Conservation (phyloP, 2,329 filamentous ascomycete genomes). For the Sporothrix globosa region DNA sequence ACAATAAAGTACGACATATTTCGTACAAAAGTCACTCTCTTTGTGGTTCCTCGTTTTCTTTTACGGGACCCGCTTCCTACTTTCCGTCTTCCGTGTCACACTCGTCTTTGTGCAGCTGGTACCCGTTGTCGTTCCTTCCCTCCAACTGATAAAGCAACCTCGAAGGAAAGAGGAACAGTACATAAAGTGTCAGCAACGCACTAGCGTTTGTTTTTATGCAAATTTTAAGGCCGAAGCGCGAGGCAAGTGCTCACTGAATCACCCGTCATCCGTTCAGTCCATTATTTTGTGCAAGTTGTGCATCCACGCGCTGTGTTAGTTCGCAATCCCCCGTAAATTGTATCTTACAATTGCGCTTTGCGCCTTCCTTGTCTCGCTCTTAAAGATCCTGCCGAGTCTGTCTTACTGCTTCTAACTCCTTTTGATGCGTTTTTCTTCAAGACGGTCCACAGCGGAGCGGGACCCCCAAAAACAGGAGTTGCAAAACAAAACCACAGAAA, state of each 20-base stretch:
- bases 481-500: neutral
- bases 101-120: slow-evolving; percentile 3
- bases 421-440: neutral
- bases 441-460: slow-evolving; percentile 17
- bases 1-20: neutral
- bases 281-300: neutral
- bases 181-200: neutral
- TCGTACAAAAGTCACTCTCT: neutral
- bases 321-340: neutral
- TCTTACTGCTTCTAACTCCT: neutral
- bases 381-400: neutral
- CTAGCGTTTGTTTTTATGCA: slow-evolving; percentile 19
- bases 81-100: slow-evolving; percentile 20
- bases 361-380: neutral
- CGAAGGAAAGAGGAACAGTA: neutral
- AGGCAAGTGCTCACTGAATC: neutral
- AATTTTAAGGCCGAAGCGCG: slow-evolving; percentile 14
- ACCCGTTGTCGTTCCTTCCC: too few species aligned
- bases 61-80: neutral
- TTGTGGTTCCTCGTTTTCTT: neutral
- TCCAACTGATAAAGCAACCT: neutral
- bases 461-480: slow-evolving; percentile 2
- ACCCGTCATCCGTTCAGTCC: slow-evolving; percentile 4
- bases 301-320: too few species aligned
- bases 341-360: neutral